phyloP scores from a whole-genome alignment of 192 early-diverging fungal species.

The Gaertneriomyces semiglobifer region DNA sequence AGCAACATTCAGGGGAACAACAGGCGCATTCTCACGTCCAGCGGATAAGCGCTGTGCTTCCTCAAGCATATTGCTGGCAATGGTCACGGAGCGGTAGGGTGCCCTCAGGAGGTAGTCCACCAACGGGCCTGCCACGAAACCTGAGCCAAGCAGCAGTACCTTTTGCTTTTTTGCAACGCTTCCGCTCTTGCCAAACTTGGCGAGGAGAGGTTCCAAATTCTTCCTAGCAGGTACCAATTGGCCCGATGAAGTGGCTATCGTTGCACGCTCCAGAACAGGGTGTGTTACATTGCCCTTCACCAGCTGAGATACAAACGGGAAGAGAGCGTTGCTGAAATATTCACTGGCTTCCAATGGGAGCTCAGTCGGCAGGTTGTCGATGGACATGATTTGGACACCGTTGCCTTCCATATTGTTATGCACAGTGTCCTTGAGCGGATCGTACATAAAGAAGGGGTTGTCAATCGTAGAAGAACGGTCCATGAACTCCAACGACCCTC shows the following conservation, averaged over 20 bases:
- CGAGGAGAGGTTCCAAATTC: conserved; percentile 44
- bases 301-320: conserved; percentile 77
- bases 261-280: conserved; percentile 70
- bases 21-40: conserved; percentile 56
- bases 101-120: conserved; percentile 78
- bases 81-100: conserved; percentile 58
- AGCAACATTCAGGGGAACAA: conserved; percentile 75
- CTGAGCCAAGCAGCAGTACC: conserved; percentile 79
- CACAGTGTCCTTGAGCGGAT: conserved; percentile 64
- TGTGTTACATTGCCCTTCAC: conserved; percentile 63
- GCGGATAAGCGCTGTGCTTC: conserved; percentile 71
- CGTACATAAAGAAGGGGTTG: conserved; percentile 86
- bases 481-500: conserved; percentile 95
- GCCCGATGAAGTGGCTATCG: conserved; percentile 70
- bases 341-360: conserved; percentile 91
- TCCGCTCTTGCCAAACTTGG: conserved; percentile 36
- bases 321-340: conserved; percentile 84
- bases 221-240: conserved; percentile 55
- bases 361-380: conserved; percentile 96
- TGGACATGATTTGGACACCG: conserved; percentile 95
- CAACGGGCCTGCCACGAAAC: conserved; percentile 88
- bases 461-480: conserved; percentile 86
- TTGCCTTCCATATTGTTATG: conserved; percentile 74
- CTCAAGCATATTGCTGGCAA: conserved; percentile 74
- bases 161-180: conserved; percentile 38